Evolutionary conservation across 176 grass and related monocot genomes (phyloP).

Genomic region (Lolium rigidum): DNA sequence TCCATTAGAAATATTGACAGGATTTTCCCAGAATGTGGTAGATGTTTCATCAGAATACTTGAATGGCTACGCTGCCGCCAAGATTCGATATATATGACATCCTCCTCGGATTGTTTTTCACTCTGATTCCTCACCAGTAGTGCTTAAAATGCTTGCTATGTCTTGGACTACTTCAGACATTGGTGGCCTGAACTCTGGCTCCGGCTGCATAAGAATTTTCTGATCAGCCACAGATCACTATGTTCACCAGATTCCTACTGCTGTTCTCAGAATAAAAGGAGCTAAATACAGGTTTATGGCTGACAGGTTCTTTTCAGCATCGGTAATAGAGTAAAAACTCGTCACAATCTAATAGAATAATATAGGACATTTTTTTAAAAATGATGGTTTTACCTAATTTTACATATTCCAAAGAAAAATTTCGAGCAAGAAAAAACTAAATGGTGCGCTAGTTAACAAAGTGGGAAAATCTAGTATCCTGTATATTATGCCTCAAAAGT

Average conservation of each 20-base stretch:
- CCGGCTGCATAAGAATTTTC: conserved; percentile 58
- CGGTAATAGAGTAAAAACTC: conserved; percentile 25
- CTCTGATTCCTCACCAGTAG: conserved; percentile 43
- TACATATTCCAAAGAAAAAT: conserved; percentile 25
- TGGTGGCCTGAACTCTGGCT: conserved; percentile 66
- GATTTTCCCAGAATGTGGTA: conserved; percentile 10
- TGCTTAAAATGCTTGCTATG: conserved; percentile 49
- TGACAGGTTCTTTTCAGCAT: neutral
- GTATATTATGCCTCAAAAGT: conserved; percentile 31
- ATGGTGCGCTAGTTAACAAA: conserved; percentile 26
- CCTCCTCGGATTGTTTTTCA: conserved; percentile 36
- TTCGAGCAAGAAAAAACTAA: conserved; percentile 20
- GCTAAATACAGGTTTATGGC: conserved; percentile 6
- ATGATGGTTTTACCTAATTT: conserved; percentile 12
- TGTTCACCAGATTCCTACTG: neutral
- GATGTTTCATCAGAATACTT: conserved; percentile 33
- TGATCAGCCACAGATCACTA: conserved; percentile 30
- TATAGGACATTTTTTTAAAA: conserved; percentile 1
- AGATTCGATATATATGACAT: conserved; percentile 9
- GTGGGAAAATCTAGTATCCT: neutral
- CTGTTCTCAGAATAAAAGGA: conserved; percentile 8
- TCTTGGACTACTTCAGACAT: conserved; percentile 84
- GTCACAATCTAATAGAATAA: neutral
- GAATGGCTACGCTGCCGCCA: neutral
- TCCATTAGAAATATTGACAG: conserved; percentile 17